Conservation (phyloP, 148 eudicot species). For the Diospyros lotus region DNA sequence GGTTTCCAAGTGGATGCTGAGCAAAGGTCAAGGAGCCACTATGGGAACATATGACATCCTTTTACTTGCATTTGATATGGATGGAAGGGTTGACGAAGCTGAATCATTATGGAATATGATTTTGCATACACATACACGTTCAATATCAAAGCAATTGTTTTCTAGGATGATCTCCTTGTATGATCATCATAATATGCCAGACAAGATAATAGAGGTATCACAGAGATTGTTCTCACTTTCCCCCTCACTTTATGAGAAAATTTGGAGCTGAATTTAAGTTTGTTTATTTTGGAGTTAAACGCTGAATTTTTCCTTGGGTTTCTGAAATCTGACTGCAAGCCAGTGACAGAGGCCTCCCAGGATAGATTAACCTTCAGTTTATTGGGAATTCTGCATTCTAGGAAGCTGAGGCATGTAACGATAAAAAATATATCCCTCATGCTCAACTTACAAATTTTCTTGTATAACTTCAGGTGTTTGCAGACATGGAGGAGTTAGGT, state of each 20-base stretch:
- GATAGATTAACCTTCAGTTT: background rate
- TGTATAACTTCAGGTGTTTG: constrained; percentile 60
- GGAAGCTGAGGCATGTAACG: background rate
- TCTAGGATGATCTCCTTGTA: constrained; percentile 81
- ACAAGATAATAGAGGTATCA: constrained; percentile 75
- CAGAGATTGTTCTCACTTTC: background rate
- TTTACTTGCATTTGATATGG: constrained; percentile 74
- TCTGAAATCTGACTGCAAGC: background rate
- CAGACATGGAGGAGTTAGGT: constrained; percentile 92
- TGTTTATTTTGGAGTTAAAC: background rate
- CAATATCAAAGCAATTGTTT: constrained; percentile 70
- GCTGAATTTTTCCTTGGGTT: background rate
- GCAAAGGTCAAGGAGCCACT: constrained; percentile 97
- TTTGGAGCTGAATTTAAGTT: background rate
- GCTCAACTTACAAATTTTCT: constrained; percentile 5
- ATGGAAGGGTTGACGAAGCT: constrained; percentile 74
- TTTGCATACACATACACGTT: constrained; percentile 73
- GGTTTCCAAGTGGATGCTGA: constrained; percentile 96
- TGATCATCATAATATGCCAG: constrained; percentile 67
- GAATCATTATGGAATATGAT: constrained; percentile 89
- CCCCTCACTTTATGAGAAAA: background rate
- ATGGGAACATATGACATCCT: constrained; percentile 82
- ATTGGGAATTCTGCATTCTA: background rate
- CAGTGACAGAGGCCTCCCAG: background rate
- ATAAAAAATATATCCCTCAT: background rate